Conservation (phyloP, 331 rosid genomes). For the Acacia concinna region DNA sequence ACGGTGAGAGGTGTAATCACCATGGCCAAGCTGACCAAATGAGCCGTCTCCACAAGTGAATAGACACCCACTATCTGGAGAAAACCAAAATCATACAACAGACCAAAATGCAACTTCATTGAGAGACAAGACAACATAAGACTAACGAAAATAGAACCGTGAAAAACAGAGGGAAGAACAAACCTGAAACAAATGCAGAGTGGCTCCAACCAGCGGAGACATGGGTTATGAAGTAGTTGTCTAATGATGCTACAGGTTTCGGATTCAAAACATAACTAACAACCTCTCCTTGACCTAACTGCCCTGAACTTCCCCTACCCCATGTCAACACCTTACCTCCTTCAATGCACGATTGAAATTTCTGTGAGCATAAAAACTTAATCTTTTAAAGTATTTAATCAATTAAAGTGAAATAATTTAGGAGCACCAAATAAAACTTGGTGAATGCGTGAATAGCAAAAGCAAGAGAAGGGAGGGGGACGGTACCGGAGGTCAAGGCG, state of each 20-base stretch:
- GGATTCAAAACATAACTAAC: constrained; percentile 52
- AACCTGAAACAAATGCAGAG: constrained; percentile 96
- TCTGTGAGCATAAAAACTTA: background rate
- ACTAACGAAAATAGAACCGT: background rate
- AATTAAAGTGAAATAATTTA: background rate
- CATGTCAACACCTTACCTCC: constrained; percentile 80
- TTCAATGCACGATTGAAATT: constrained; percentile 24
- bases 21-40: constrained; percentile 96
- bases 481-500: constrained; percentile 69
- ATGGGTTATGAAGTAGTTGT: constrained; percentile 47
- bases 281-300: constrained; percentile 68
- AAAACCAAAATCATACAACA: constrained; percentile 24
- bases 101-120: background rate
- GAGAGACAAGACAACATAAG: background rate
- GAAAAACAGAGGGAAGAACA: background rate
- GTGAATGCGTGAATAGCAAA: background rate
- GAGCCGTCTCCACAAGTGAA: constrained; percentile 91
- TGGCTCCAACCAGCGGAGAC: constrained; percentile 95
- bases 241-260: constrained; percentile 51
- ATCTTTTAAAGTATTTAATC: background rate
- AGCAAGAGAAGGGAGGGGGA: background rate
- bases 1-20: constrained; percentile 55
- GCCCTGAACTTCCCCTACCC: constrained; percentile 92
- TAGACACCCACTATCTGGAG: constrained; percentile 55
- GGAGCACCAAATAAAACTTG: background rate